Evolutionary conservation across 345 rosid species (phyloP), one percentile per base, ranked within the genome.

Genomic region (Turnera subulata): DNA sequence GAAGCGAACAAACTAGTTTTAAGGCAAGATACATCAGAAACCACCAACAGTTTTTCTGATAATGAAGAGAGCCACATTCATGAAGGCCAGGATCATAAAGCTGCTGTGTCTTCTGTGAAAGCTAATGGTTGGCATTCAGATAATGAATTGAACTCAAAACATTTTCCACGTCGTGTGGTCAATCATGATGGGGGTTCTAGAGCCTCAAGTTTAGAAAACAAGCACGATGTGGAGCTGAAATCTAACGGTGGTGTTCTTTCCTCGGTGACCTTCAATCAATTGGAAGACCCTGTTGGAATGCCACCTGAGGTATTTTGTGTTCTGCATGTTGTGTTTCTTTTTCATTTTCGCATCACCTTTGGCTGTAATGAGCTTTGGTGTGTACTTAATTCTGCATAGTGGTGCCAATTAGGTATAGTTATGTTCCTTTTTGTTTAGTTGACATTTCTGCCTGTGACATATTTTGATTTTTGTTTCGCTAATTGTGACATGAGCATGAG

Each of bases 61-160:
- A 80, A 69, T 46, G 96, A 84, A 69, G 89, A 80, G 66, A 71
- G 62, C 40, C 72, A 75, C 24, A 71, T 74, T 67, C 72, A 76
- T 63, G 86, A 74, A 69, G 72, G 68, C 53, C 70, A 38, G 60
- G 75, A 43, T 48, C 78, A 62, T 43, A 81, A 74, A 68, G 95
- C 80, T 59, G 72, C 50, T 45, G 75, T 60, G 63, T 73, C 78
- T 55, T 66, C 56, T 70, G 65, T 66, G 48, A 78, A 60, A 58
- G 78, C 80, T 61, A 79, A 63, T 65, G 81, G 74, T 26, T 85
- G 84, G 86, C 96, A 85, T 75, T 86, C 96, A 55, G 97, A 88
- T 71, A 79, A 80, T 75, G 97, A 88, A 60, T 65, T 82, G 64
- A 83, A 81, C 73, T 72, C 83, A 22, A 82, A 70, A 61, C 55